Evolutionary conservation across 352 stramenopile species (phyloP), one percentile per base, ranked within the genome.

Genomic region (Elongisporangium prolatum): DNA sequence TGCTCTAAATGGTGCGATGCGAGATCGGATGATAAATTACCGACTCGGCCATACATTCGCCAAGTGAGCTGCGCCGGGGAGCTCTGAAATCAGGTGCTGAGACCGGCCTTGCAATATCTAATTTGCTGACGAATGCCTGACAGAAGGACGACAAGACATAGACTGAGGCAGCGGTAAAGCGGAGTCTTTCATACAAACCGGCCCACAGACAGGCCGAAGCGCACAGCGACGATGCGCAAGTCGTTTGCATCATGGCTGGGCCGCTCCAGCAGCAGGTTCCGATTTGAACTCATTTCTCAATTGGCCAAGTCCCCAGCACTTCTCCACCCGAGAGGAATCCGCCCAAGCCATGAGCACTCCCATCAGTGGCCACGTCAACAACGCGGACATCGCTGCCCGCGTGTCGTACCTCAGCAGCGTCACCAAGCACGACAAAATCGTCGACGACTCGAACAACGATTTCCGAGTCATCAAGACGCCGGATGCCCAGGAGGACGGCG

Each of bases 351-450:
- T 38, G 52, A 38, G 52, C n/a, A 37, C 7, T 22, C 34, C 10
- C 52, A 57, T 22, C 34, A 57, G 37, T 34, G 37, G 52, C 25
- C 20, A 57, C 34, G n/a, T 51, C 48, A 40, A 28, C 24, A 48
- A 22, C 38, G 21, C 57, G n/a, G 61, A 67, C 21, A 47, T 66
- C 21, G 54, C 54, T 1, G 44, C 60, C 20, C 61, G 56, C 10
- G 24, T 63, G 34, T 67, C 61, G 3, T 67, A 56, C 47, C 50
- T 59, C 5, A 67, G 61, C 55, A 63, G 57, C 48, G 52, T 40
- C 57, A 68, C 57, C 11, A 61, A 68, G 24, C n/a, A 56, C 9
- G 62, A 67, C 21, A 48, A 59, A 22, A 2, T 61, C 28, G 58
- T 71, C 48, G 56, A 57, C 3, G 25, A 64, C 21, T 51, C 48